A percentile compares a stretch with the other conserved stretches of the same genome.
These are phyloP conservation scores for Corrigiola litoralis DNA, from an alignment of 179 eudicot species.

Conservation along the genomic window DNA sequence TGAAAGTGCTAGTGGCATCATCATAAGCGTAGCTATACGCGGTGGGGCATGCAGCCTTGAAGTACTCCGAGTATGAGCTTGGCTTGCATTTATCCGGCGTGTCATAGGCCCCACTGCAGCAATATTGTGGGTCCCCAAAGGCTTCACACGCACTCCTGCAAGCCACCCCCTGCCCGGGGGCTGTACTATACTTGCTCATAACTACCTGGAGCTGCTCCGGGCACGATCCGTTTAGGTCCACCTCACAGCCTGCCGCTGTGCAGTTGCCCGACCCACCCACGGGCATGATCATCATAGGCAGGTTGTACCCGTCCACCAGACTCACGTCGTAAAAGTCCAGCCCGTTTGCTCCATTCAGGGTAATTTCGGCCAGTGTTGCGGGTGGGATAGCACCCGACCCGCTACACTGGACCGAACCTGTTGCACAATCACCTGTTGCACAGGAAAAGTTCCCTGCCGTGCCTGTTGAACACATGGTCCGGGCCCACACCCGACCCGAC, in stretches of 20 bases:
- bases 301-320: constrained; percentile 80
- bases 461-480: constrained; percentile 50
- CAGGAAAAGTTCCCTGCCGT: constrained; percentile 44
- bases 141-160: constrained; percentile 78
- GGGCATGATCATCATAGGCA: constrained; percentile 50
- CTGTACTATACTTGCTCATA: not conserved
- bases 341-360: constrained; percentile 50
- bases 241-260: constrained; percentile 40
- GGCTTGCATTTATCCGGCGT: constrained; percentile 60
- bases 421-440: constrained; percentile 57
- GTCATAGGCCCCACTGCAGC: constrained; percentile 61
- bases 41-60: constrained; percentile 63
- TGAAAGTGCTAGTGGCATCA: constrained; percentile 65
- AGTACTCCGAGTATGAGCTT: constrained; percentile 45
- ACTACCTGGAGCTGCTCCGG: constrained; percentile 45
- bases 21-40: constrained; percentile 84
- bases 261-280: constrained; percentile 55
- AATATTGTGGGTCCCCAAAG: constrained; percentile 48
- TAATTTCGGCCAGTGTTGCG: constrained; percentile 73
- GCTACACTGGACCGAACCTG: constrained; percentile 39
- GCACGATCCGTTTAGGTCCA: constrained; percentile 49
- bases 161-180: constrained; percentile 28
- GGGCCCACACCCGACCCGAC: constrained; percentile 88
- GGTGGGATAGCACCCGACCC: constrained; percentile 65
- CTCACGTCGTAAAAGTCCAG: constrained; percentile 81